Conservation (phyloP, 139 green algal genomes). For the Chlorella sp. region DNA sequence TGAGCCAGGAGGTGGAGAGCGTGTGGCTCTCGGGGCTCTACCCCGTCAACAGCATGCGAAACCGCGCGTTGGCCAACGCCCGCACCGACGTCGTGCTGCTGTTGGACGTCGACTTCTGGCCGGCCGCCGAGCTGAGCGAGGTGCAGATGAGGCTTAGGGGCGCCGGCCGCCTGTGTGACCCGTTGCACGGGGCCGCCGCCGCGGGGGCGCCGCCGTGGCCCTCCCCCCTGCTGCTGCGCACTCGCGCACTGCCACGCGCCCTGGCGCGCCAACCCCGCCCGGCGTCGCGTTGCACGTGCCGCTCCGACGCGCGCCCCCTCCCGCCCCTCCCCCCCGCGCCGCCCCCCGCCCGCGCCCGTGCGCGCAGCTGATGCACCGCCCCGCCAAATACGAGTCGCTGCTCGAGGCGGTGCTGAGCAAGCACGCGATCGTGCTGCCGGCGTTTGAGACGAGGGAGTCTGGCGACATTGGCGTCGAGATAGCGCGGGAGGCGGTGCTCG, state of each 20-base stretch:
- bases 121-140: constrained; percentile 40
- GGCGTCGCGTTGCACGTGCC: too few relatives aligned
- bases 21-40: constrained; percentile 49
- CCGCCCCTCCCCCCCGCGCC: too few relatives aligned
- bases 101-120: constrained; percentile 54
- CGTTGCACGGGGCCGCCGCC: too few relatives aligned
- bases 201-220: too few relatives aligned
- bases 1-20: constrained; percentile 42
- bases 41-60: constrained; percentile 51
- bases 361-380: constrained; percentile 34
- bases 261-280: too few relatives aligned
- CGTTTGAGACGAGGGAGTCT: constrained; percentile 43
- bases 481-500: constrained; percentile 35
- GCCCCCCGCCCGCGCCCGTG: too few relatives aligned
- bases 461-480: constrained; percentile 48
- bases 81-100: constrained; percentile 46
- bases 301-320: too few relatives aligned
- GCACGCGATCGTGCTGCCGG: constrained; percentile 44
- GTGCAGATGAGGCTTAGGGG: too few relatives aligned
- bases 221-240: too few relatives aligned
- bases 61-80: constrained; percentile 43
- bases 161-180: too few relatives aligned
- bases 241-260: too few relatives aligned
- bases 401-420: constrained; percentile 12
- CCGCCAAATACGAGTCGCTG: constrained; percentile 40